Conservation (phyloP, 106 monocot species). For the Ottelia alismoides region DNA sequence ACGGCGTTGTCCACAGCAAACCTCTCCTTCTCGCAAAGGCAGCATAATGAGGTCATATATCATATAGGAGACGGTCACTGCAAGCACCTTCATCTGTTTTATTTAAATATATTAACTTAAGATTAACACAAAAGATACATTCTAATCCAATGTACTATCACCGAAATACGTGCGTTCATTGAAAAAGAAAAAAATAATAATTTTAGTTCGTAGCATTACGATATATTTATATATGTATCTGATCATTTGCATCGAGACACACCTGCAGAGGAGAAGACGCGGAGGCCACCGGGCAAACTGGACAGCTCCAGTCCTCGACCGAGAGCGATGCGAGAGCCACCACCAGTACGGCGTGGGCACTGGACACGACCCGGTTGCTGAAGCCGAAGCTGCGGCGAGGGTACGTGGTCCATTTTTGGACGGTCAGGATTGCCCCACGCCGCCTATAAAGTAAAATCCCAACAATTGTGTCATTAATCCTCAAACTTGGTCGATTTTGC, state of each 20-base stretch:
- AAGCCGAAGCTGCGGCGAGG: constrained; percentile 35
- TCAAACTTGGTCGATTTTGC: too few species aligned
- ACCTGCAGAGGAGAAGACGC: constrained; percentile 36
- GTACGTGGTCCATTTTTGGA: constrained; percentile 14
- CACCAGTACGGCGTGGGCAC: constrained; percentile 29
- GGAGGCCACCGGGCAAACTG: constrained; percentile 37
- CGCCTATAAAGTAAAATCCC: too few species aligned
- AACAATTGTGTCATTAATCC: too few species aligned
- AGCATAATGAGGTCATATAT: constrained; percentile 44
- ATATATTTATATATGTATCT: too few species aligned
- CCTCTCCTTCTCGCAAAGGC: constrained; percentile 22
- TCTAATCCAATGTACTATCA: too few species aligned
- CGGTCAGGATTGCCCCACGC: too few species aligned
- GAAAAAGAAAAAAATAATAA: too few species aligned
- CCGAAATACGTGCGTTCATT: too few species aligned
- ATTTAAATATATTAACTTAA: too few species aligned
- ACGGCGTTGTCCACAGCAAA: constrained; percentile 26
- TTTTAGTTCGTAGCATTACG: too few species aligned
- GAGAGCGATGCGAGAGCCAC: constrained; percentile 35
- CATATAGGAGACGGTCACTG: constrained; percentile 41
- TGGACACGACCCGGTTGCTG: constrained; percentile 45
- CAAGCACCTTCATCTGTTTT: constrained; percentile 53
- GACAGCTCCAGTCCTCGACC: constrained; percentile 43
- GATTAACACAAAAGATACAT: too few species aligned
- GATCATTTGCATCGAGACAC: too few species aligned